A percentile compares a stretch with the other conserved stretches of the same genome.
These are phyloP conservation scores for Pyrenochaeta sp. DNA, from an alignment of 2,329 filamentous ascomycete species.

Conservation along the genomic window DNA sequence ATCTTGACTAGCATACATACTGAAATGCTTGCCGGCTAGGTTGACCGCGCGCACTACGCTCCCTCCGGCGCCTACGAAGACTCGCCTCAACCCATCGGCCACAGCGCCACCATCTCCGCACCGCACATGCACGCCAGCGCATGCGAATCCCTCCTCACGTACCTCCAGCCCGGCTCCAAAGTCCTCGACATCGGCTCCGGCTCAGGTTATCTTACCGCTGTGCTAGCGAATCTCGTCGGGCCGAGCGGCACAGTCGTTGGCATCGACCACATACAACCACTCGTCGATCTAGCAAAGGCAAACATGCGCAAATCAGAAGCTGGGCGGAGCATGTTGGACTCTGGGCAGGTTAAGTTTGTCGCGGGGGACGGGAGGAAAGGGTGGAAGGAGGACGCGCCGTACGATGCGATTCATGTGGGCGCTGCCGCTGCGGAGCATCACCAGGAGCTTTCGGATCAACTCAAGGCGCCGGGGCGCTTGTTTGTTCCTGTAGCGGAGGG, in stretches of 20 bases:
- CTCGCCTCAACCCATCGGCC: constrained; percentile 73
- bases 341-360: constrained; percentile 73
- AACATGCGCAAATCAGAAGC: constrained; percentile 57
- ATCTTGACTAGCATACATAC: background rate
- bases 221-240: constrained; percentile 79
- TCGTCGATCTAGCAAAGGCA: constrained; percentile 51
- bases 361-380: constrained; percentile 70
- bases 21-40: constrained; percentile 57
- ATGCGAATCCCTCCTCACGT: constrained; percentile 68
- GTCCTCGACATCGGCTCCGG: constrained; percentile 61
- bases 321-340: constrained; percentile 66
- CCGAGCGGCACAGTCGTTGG: constrained; percentile 56
- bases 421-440: constrained; percentile 82
- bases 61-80: constrained; percentile 76
- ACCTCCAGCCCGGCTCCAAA: constrained; percentile 60
- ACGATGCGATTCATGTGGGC: constrained; percentile 96
- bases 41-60: constrained; percentile 88
- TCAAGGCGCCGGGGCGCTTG: constrained; percentile 79
- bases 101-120: constrained; percentile 73
- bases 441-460: constrained; percentile 74
- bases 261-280: constrained; percentile 59
- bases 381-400: constrained; percentile 62
- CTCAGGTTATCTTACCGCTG: constrained; percentile 81
- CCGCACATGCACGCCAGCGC: constrained; percentile 77
- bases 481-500: constrained; percentile 77